Evolutionary conservation across 108 stramenopile genomes (phyloP).

Genomic region (Fragilariopsis cylindrus): DNA sequence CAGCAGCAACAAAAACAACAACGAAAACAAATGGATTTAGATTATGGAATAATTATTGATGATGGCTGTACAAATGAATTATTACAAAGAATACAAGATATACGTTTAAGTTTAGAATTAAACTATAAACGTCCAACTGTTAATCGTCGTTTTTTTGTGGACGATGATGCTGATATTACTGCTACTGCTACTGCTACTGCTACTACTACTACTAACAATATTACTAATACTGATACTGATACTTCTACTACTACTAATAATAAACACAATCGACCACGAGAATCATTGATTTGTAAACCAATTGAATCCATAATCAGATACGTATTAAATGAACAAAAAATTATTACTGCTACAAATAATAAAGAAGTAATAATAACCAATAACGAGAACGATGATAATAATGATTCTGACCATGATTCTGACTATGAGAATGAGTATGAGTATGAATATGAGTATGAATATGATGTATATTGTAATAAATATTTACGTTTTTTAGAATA

Average conservation of each 20-base stretch:
- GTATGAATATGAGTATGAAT: background rate
- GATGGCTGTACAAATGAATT: constrained; percentile 5
- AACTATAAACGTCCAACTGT: constrained; percentile 38
- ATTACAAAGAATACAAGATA: background rate
- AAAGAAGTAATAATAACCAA: too few relatives aligned
- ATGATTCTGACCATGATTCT: background rate
- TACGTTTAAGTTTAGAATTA: constrained; percentile 13
- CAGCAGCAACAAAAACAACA: background rate
- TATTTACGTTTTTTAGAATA: constrained; percentile 43
- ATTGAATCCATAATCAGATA: background rate
- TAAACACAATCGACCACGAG: too few relatives aligned
- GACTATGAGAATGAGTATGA: background rate
- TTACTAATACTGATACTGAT: constrained; percentile 8
- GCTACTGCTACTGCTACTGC: background rate
- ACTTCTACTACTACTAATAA: background rate
- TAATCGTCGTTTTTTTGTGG: constrained; percentile 38
- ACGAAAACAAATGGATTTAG: background rate
- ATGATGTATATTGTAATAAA: constrained; percentile 17
- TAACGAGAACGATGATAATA: background rate
- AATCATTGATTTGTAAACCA: background rate
- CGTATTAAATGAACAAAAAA: background rate
- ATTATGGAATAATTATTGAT: constrained; percentile 1
- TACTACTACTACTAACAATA: constrained; percentile 5
- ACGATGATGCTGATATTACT: background rate
- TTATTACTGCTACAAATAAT: background rate